Evolutionary conservation across 1,284 basidiomycete species (phyloP), one percentile per base, ranked within the genome.

Genomic region (Cystobasidium sp.): DNA sequence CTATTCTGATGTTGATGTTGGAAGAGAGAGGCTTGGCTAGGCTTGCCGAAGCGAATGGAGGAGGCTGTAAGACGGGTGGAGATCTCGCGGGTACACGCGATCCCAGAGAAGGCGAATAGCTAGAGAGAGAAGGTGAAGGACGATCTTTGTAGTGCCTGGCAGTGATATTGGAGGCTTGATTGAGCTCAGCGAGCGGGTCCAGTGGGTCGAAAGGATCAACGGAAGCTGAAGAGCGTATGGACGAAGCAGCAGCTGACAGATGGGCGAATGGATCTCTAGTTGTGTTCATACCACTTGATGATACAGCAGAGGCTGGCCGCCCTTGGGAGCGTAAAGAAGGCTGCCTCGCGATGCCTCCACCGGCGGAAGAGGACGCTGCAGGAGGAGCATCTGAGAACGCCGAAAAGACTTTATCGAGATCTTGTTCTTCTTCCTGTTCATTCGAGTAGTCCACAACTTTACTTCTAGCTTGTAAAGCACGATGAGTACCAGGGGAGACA

Each of bases 331-430:
- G 20, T 43, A 53, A n/a, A 1, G 49, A 52, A 4, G 64, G 49
- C 46, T 37, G 12, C 22, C 64, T 66, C 3, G 37, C 46, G 18
- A 66, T 20, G 2, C 20, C 16, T 10, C 22, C 39, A 39, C 22
- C 39, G 20, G 31, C 20, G 44, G 43, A 20, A n/a, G 68, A 41
- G 51, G 39, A 43, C 12, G 10, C 24, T n/a, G 68, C 8, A 55
- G 61, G 6, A 20, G 63, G 63, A 16, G 62, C 62, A 16, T 55
- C 53, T 46, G 63, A 53, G 43, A 73, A 66, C 6, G 53, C 70
- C 1, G 62, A 62, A 46, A 73, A 73, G 0, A 71, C 59, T 22
- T 64, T 71, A 51, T 71, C 69, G 6, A 71, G 47, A 41, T 71
- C 69, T 46, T 52, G 56, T 56, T 71, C 69, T 22, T 52, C 69